Conservation (phyloP, 2,329 filamentous ascomycete genomes). For the Colletotrichum siamense region DNA sequence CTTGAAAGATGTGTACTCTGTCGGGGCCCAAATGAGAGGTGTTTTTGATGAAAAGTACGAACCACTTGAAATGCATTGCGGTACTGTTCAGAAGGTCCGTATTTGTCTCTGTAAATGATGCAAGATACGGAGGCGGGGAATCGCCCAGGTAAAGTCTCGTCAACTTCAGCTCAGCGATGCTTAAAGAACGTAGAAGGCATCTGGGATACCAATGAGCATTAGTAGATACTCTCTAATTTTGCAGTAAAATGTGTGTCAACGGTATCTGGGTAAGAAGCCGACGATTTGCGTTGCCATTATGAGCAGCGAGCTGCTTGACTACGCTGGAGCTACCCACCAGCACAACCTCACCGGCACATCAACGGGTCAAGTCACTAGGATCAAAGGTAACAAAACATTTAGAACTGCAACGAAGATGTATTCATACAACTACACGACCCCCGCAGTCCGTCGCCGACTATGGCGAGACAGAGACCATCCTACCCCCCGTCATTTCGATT, state of each 20-base stretch:
- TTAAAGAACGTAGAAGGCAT: fast-evolving
- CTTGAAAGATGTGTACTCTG: fast-evolving
- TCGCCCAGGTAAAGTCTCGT: background rate
- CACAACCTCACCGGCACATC: background rate
- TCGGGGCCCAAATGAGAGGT: too few species aligned
- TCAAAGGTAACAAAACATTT: background rate
- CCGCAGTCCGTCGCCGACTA: fast-evolving
- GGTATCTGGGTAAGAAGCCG: background rate
- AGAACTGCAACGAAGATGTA: background rate
- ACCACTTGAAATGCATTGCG: fast-evolving
- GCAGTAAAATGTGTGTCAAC: background rate
- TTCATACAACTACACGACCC: background rate
- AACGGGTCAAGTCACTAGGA: background rate
- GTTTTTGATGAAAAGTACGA: background rate
- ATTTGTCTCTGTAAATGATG: background rate
- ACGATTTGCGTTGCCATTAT: background rate
- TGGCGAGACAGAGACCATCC: background rate
- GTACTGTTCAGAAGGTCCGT: fast-evolving
- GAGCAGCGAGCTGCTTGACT: background rate
- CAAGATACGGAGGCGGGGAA: background rate
- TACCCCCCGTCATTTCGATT: background rate
- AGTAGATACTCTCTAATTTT: fast-evolving
- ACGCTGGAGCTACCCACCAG: background rate
- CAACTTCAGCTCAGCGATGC: background rate
- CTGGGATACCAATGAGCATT: background rate